Evolutionary conservation across 2,329 filamentous ascomycete genomes (phyloP), one percentile per base, ranked within the genome.

Genomic region (Fusarium sp.): DNA sequence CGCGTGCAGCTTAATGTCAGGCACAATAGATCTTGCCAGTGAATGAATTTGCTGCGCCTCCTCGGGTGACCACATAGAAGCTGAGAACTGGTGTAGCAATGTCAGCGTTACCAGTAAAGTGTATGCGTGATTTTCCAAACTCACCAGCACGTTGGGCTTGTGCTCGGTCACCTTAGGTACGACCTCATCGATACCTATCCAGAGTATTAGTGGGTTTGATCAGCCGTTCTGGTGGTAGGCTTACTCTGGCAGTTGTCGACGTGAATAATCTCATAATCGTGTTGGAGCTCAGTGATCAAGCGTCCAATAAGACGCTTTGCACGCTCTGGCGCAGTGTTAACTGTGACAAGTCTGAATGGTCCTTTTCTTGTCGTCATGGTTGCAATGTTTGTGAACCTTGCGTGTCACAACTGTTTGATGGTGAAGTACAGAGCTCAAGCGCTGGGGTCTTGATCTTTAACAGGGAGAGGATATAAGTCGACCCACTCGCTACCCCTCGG

Each of bases 11-110:
- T 61, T 61, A 1, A 61, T 61, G 4, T 45, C 17, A 3, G 58
- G 58, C 6, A 61, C 58, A 6, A 61, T 61, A n/a, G 58, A 61
- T n/a, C 35, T 61, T 15, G 58, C 58, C 18, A 61, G 8, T 4
- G 56, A 41, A 27, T 61, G 58, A 11, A 61, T 61, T 5, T 61
- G 27, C n/a, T 54, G 13, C 3, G 58, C 58, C 11, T 61, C 58
- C 3, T 61, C 58, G 1, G 39, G 2, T 1, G 58, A 40, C 58
- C 58, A 61, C 58, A 61, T 61, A 8, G 58, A 61, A 17, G 58
- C 58, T 1, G 58, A 61, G 33, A 61, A 61, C 58, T 61, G 4
- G 0, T 41, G 0, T 17, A 7, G 11, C 4, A 23, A 18, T 5
- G 18, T 54, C 15, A 54, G 17, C 17, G 0, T 2, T 0, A 0